Conservation (phyloP, 1,284 basidiomycete genomes). For the Ceratobasidium sp. region DNA sequence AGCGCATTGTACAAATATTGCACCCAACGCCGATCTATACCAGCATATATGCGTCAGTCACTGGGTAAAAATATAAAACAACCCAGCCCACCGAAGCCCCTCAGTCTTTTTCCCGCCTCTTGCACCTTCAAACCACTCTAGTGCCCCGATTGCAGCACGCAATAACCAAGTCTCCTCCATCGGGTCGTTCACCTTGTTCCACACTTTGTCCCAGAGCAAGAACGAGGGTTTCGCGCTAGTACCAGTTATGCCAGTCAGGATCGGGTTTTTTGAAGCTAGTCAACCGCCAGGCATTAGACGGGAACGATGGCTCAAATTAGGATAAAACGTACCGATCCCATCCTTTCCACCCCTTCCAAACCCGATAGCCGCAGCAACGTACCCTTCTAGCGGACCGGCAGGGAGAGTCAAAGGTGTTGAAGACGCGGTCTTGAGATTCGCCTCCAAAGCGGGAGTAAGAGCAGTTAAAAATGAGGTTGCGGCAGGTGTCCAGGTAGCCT, state of each 20-base stretch:
- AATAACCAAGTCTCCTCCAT: slow-evolving; percentile 85
- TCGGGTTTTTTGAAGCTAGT: slow-evolving; percentile 54
- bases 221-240: slow-evolving; percentile 80
- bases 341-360: slow-evolving; percentile 35
- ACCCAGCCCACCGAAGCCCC: slow-evolving; percentile 63
- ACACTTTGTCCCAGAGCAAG: slow-evolving; percentile 87
- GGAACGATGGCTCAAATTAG: neutral
- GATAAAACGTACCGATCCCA: slow-evolving; percentile 15
- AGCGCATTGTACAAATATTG: slow-evolving; percentile 37
- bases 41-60: slow-evolving; percentile 47
- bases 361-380: slow-evolving; percentile 75
- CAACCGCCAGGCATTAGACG: slow-evolving; percentile 42
- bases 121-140: slow-evolving; percentile 63
- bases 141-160: slow-evolving; percentile 70
- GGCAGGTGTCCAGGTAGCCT: slow-evolving; percentile 56
- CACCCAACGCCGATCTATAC: slow-evolving; percentile 20
- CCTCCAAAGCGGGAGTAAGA: slow-evolving; percentile 74
- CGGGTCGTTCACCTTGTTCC: slow-evolving; percentile 73
- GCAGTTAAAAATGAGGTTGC: slow-evolving; percentile 54
- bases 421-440: slow-evolving; percentile 74
- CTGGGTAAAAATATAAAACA: neutral
- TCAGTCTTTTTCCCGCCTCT: slow-evolving; percentile 69
- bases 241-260: slow-evolving; percentile 55
- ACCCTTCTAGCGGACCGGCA: slow-evolving; percentile 84
- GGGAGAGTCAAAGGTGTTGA: slow-evolving; percentile 69